A percentile compares a stretch with the other conserved stretches of the same genome.
phyloP scores from a whole-genome alignment of 441 rosid genomes.

The Sinapis alba region DNA sequence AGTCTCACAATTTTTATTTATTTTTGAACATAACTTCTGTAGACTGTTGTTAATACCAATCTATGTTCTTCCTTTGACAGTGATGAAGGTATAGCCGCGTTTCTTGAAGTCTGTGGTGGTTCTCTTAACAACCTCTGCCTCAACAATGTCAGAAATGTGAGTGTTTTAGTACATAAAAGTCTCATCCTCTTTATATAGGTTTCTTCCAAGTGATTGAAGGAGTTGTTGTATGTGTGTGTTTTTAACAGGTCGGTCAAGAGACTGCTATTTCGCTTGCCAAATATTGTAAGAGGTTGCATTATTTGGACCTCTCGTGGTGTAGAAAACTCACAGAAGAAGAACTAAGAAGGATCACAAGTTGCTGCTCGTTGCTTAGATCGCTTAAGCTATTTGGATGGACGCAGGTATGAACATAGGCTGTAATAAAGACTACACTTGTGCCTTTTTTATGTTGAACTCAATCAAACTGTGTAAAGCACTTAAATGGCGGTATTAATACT shows the following conservation, averaged over 20 bases:
- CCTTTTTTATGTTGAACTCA: neutral
- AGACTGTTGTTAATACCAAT: neutral
- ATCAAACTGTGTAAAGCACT: constrained; percentile 1
- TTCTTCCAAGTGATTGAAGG: constrained; percentile 13
- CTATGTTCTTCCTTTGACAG: constrained; percentile 36
- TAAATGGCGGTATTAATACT: neutral
- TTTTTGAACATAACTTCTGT: neutral
- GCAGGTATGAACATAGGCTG: constrained; percentile 39
- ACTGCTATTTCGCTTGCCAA: constrained; percentile 54
- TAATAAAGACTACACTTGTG: constrained; percentile 7
- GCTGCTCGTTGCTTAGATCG: constrained; percentile 46
- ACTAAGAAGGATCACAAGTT: constrained; percentile 46
- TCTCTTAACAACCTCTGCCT: constrained; percentile 47
- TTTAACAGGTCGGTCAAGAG: constrained; percentile 47
- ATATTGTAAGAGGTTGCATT: constrained; percentile 39
- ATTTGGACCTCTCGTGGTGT: constrained; percentile 62
- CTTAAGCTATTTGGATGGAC: constrained; percentile 60
- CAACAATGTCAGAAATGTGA: constrained; percentile 42
- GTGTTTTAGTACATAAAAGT: constrained; percentile 24
- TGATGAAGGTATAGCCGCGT: constrained; percentile 59
- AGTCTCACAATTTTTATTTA: neutral
- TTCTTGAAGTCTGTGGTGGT: constrained; percentile 50
- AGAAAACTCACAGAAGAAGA: constrained; percentile 49
- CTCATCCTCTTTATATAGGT: constrained; percentile 10
- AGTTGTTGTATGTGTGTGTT: constrained; percentile 1